Conservation (phyloP, 805 yeast species). For the Saccharomycopsis vini region DNA sequence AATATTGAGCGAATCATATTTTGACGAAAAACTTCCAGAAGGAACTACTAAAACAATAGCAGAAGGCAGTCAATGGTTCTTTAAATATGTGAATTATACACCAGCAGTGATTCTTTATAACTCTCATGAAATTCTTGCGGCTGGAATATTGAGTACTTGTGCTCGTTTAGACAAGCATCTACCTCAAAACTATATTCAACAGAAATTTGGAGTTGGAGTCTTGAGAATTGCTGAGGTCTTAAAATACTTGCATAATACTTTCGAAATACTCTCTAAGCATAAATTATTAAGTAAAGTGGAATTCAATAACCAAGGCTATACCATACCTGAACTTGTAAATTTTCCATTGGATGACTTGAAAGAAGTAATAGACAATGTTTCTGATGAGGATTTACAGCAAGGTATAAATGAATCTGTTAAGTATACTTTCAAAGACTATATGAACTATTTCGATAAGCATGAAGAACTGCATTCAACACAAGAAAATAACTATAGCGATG, state of each 20-base stretch:
- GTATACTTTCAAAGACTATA: background rate
- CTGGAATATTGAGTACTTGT: conserved; percentile 4
- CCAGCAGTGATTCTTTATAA: conserved; percentile 14
- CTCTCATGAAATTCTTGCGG: conserved; percentile 15
- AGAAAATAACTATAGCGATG: no score
- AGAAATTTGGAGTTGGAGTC: conserved; percentile 4
- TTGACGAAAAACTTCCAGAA: background rate
- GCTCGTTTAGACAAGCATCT: background rate
- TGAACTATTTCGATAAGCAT: background rate
- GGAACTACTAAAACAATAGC: background rate
- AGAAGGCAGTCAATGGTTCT: conserved; percentile 10
- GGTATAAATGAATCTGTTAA: background rate
- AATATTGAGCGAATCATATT: conserved; percentile 8
- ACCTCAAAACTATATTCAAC: background rate
- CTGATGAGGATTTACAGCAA: background rate
- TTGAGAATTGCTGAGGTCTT: background rate
- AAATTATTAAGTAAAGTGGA: background rate
- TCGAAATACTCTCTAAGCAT: background rate
- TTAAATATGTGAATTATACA: conserved; percentile 6
- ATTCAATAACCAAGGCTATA: no score
- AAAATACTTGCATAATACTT: conserved; percentile 3
- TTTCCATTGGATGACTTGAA: background rate
- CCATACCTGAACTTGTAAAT: no score
- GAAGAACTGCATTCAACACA: background rate
- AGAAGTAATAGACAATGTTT: background rate